Evolutionary conservation across 306 rosid species (phyloP), one percentile per base, ranked within the genome.

Genomic region (Cyamopsis tetragonoloba): DNA sequence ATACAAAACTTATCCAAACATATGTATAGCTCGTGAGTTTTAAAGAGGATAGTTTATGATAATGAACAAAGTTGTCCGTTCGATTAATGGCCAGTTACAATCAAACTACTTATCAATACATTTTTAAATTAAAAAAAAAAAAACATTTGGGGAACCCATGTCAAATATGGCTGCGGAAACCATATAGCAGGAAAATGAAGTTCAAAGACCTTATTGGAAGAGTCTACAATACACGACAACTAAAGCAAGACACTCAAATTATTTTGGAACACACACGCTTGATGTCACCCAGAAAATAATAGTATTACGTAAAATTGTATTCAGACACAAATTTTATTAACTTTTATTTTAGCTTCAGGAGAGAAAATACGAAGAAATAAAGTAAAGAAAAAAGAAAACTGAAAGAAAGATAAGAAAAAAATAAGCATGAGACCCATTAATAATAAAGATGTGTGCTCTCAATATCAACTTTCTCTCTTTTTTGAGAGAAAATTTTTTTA

Each of bases 151-250:
- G 15, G 44, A 43, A 44, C 11, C 59, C 18, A 35, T 48, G 47
- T 72, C 71, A 15, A 50, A 11, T 4, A 37, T 38, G 71, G 26
- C 77, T 70, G 70, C 62, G 26, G 62, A 11, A 32, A 27, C 31
- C 14, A 42, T 0, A 18, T 7, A 3, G 19, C 8, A 7, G 2
- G 3, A 15, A 12, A 8, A 39, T 0, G 3, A 47, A 5, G 1
- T 5, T 1, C 5, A 4, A 43, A 11, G 2, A 18, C 22, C n/a
- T 13, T 31, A 26, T 26, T 55, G 34, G 62, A 31, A 69, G 23
- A 44, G 46, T 58, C 13, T n/a, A 18, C 2, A 44, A 44, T 20
- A 31, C 18, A 43, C 7, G 10, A 31, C 22, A 7, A 9, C 17
- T 26, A 19, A 18, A 18, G 17, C 28, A 41, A 55, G 22, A 28